Evolutionary conservation across 2,329 filamentous ascomycete genomes (phyloP).

Genomic region (Diaporthe longicolla): DNA sequence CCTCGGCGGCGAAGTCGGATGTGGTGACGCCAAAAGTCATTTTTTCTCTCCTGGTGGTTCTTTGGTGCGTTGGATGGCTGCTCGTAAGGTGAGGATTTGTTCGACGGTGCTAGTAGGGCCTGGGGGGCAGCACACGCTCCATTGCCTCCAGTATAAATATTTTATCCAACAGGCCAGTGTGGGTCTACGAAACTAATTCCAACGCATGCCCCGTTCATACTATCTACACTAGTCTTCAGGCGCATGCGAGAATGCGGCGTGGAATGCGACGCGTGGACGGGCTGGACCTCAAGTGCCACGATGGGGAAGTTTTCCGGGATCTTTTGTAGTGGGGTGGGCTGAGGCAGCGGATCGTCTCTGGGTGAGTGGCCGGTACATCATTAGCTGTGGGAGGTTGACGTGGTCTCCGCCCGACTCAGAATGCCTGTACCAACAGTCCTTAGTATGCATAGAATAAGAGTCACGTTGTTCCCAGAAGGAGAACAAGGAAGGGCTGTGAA

Average conservation of each 20-base stretch:
- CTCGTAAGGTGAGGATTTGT: neutral
- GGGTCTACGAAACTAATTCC: neutral
- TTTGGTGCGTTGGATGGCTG: neutral
- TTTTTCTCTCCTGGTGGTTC: neutral
- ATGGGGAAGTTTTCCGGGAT: conserved; percentile 12
- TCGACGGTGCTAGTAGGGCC: neutral
- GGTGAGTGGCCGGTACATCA: conserved; percentile 1
- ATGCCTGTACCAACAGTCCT: neutral
- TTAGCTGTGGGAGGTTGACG: conserved; percentile 1
- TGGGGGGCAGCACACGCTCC: neutral
- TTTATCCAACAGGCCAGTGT: neutral
- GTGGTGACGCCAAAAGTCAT: conserved; percentile 21
- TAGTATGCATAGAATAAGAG: neutral
- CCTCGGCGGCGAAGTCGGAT: conserved; percentile 12
- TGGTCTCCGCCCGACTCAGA: conserved; percentile 16
- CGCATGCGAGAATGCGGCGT: neutral
- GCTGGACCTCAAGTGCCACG: neutral
- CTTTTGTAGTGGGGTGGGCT: neutral
- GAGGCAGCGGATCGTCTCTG: neutral
- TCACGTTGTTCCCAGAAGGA: neutral
- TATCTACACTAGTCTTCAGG: neutral
- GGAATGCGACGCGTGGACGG: neutral
- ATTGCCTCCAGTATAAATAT: conserved; percentile 6
- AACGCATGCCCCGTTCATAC: neutral
- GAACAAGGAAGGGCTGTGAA: neutral